Conservation (phyloP, 2,329 filamentous ascomycete species). For the Microascus cirrosus region DNA sequence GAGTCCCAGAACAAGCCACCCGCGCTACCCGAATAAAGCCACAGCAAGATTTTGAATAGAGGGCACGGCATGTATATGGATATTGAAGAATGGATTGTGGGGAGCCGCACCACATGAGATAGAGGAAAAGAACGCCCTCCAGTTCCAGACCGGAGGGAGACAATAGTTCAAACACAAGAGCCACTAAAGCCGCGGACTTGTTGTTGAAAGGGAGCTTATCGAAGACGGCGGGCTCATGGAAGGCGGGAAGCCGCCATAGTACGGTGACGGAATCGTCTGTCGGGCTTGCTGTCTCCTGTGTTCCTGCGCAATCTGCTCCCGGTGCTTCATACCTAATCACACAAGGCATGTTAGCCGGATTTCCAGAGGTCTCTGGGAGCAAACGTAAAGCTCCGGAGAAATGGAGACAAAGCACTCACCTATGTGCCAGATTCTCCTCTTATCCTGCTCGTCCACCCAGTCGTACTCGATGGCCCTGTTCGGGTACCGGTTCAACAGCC, state of each 20-base stretch:
- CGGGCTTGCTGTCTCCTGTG: conserved; percentile 1
- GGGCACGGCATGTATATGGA: no score
- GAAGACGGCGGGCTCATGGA: background rate
- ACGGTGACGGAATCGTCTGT: conserved; percentile 5
- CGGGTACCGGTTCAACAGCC: conserved; percentile 28
- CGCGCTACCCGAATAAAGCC: no score
- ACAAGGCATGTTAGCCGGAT: background rate
- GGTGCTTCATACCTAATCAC: conserved; percentile 3
- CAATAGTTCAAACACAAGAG: background rate
- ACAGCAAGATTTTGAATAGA: no score
- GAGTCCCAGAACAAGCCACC: no score
- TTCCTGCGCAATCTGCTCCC: conserved; percentile 4
- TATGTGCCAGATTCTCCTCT: conserved; percentile 23
- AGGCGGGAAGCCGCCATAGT: background rate
- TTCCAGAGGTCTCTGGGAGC: background rate
- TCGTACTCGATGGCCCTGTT: conserved; percentile 32
- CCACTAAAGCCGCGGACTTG: background rate
- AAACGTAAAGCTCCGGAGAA: background rate
- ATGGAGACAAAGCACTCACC: conserved; percentile 19
- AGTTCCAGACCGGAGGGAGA: background rate
- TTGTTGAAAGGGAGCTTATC: background rate
- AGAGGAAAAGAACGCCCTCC: no score
- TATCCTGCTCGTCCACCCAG: conserved; percentile 29
- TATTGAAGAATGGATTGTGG: no score
- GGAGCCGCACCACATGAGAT: no score